Percentiles rank a stretch among this genome's conserved stretches.
Evolutionary conservation across 306 rosid genomes (phyloP).

Genomic region (Vigna hirtella): DNA sequence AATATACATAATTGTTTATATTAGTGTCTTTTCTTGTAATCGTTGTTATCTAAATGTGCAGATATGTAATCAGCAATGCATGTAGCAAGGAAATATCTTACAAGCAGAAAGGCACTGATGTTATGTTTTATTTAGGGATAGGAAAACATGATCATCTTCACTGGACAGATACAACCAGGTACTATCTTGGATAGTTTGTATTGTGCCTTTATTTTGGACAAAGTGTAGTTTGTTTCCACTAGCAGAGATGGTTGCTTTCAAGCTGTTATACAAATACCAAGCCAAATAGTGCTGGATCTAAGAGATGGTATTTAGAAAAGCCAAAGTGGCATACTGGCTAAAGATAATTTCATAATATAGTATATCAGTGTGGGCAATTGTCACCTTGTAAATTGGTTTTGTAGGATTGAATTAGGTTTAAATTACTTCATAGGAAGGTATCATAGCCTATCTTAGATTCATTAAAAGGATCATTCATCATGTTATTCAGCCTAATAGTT

Average conservation of each 20-base stretch:
- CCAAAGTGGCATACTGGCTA: too few species aligned
- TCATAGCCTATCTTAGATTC: too few species aligned
- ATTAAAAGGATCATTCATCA: too few species aligned
- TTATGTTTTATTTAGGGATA: slow-evolving; percentile 56
- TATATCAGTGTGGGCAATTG: too few species aligned
- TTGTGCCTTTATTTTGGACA: slow-evolving; percentile 2
- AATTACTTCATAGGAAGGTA: too few species aligned
- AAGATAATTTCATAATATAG: too few species aligned
- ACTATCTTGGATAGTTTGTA: slow-evolving; percentile 25
- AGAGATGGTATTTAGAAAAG: too few species aligned
- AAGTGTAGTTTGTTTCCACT: not conserved
- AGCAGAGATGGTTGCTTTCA: slow-evolving; percentile 7
- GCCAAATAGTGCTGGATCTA: too few species aligned
- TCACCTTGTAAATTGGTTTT: too few species aligned
- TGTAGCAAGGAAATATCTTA: slow-evolving; percentile 83
- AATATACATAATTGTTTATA: not conserved
- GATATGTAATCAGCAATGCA: slow-evolving; percentile 93
- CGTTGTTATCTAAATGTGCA: slow-evolving; percentile 53
- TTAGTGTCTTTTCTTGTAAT: slow-evolving; percentile 27
- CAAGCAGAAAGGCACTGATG: slow-evolving; percentile 88
- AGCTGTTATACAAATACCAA: not conserved
- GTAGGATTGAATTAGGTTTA: too few species aligned
- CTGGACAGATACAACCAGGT: slow-evolving; percentile 88
- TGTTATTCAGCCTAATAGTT: too few species aligned
- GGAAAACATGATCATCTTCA: slow-evolving; percentile 94